A percentile compares a stretch with the other conserved stretches of the same genome.
These are phyloP conservation scores for Myochromella boudieri DNA, from an alignment of 768 basidiomycete species.

Conservation along the genomic window DNA sequence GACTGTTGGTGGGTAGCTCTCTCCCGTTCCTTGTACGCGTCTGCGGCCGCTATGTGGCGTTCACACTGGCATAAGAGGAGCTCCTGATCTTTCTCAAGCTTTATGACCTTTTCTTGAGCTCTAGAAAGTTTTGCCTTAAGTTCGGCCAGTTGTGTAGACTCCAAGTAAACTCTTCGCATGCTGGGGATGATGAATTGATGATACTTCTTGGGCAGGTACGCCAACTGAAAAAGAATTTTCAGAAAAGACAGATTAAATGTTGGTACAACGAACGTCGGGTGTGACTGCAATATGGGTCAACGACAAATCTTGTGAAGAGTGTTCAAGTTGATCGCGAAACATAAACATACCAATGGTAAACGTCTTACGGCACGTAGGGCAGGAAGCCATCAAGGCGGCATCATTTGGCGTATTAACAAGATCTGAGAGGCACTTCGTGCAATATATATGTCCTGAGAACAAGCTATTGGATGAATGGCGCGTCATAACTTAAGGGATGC, in stretches of 20 bases:
- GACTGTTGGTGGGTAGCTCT: constrained; percentile 24
- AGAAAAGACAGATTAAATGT: neutral
- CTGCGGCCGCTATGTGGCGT: constrained; percentile 32
- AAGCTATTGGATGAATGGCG: constrained; percentile 5
- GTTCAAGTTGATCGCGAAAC: neutral
- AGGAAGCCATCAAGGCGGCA: constrained; percentile 40
- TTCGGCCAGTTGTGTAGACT: constrained; percentile 23
- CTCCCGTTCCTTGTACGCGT: constrained; percentile 26
- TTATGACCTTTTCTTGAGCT: constrained; percentile 37
- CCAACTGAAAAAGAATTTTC: constrained; percentile 7
- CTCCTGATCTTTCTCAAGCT: constrained; percentile 40
- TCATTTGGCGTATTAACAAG: constrained; percentile 35
- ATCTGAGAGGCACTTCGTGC: constrained; percentile 52
- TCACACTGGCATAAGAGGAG: constrained; percentile 44
- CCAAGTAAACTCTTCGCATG: constrained; percentile 52
- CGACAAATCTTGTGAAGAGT: neutral
- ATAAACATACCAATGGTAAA: constrained; percentile 50
- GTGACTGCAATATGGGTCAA: constrained; percentile 36
- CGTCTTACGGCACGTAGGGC: constrained; percentile 57
- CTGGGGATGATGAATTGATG: constrained; percentile 45
- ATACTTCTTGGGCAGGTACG: constrained; percentile 48
- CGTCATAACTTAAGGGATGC: neutral
- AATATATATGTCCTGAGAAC: constrained; percentile 60
- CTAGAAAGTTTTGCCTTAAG: constrained; percentile 32
- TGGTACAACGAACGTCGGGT: constrained; percentile 33